Evolutionary conservation across 2,329 filamentous ascomycete genomes (phyloP), one percentile per base, ranked within the genome.

Genomic region (Cercospora canescens): DNA sequence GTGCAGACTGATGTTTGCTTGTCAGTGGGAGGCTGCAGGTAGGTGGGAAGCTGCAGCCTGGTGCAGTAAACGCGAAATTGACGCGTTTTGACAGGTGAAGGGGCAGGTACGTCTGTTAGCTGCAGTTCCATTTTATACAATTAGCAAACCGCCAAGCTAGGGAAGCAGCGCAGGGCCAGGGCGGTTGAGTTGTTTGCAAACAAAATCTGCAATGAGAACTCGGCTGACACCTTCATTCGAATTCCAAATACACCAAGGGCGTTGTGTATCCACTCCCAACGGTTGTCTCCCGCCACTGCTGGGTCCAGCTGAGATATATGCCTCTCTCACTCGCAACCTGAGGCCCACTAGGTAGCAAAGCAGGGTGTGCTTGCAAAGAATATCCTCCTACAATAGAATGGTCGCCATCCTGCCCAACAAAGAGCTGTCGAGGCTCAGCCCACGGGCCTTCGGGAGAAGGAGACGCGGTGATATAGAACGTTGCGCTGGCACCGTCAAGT

Each of bases 381-480:
- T 73, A 73, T 3, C 55, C 67, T 0, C 58, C 59, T 14, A 55
- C 67, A 26, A 69, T 57, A 1, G 37, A 34, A 52, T 66, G 18
- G 54, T 69, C 70, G 4, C 72, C 72, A 39, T 62, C 59, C 50
- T 69, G 52, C 5, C 72, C 72, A 11, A 39, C 34, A 39, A 67
- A 74, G 14, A 74, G 30, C 35, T 55, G 11, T 12, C 60, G 57
- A 9, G 74, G 72, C 18, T 71, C 59, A 11, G 66, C 68, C 76
- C 76, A 78, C 2, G 75, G 76, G 1, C 76, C 76, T 56, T 76
- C 71, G 0, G 74, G 73, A 4, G 69, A 60, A 1, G 74, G 72
- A 14, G 76, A 70, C 8, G 76, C 75, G 24, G 69, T 71, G 61
- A 74, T 72, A 39, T 67, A 73, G 67, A 73, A 75, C 16, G 70